These are phyloP conservation scores for Sporothrix luriei DNA, from an alignment of 2,329 filamentous ascomycete genomes.

Conservation along the genomic window DNA sequence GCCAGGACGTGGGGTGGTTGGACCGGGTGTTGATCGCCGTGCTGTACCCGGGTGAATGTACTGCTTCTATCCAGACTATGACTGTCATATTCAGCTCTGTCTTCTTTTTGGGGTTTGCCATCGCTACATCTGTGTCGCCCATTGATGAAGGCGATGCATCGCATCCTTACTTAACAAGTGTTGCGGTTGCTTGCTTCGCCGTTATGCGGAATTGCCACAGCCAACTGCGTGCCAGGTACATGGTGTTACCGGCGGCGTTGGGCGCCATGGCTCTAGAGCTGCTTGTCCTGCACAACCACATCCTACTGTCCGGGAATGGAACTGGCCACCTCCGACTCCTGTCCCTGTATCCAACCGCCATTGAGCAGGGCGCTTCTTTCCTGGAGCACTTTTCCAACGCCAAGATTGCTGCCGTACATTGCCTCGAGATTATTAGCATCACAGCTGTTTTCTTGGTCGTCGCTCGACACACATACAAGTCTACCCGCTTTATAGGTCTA, in stretches of 20 bases:
- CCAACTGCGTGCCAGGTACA: conserved; percentile 49
- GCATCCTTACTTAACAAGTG: conserved; percentile 51
- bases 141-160: neutral
- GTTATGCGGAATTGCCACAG: conserved; percentile 54
- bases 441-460: conserved; percentile 11
- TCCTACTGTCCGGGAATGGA: conserved; percentile 63
- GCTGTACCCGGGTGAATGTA: conserved; percentile 37
- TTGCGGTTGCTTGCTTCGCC: conserved; percentile 57
- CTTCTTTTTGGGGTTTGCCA: conserved; percentile 43
- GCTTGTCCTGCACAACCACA: conserved; percentile 62
- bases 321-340: conserved; percentile 51
- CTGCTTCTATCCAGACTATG: conserved; percentile 49
- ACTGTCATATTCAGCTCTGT: conserved; percentile 39
- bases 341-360: neutral
- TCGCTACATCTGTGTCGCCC: conserved; percentile 35
- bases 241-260: conserved; percentile 55
- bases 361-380: neutral
- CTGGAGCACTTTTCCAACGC: neutral
- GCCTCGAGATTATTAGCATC: conserved; percentile 20
- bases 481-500: conserved; percentile 7
- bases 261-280: conserved; percentile 62
- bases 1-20: conserved; percentile 24
- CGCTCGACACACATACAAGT: conserved; percentile 9
- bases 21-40: conserved; percentile 30
- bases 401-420: neutral